phyloP scores from a whole-genome alignment of 1,284 basidiomycete genomes.

The Tranzscheliella williamsii region DNA sequence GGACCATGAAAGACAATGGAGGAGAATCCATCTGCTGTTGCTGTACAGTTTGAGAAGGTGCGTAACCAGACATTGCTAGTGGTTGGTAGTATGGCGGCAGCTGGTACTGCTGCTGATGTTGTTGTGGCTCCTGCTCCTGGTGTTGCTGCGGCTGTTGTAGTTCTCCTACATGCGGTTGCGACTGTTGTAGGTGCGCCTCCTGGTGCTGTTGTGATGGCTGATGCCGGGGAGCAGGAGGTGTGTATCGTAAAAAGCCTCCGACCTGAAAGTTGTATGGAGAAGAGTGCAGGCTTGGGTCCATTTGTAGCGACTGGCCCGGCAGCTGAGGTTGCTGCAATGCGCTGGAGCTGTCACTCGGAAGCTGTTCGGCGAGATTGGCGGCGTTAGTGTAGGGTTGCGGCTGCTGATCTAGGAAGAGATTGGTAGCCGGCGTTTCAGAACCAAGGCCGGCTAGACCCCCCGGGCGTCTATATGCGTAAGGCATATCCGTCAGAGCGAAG shows the following conservation, averaged over 20 bases:
- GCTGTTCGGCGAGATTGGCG: conserved; percentile 20
- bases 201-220: conserved; percentile 3
- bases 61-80: too few species aligned
- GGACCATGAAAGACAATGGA: too few species aligned
- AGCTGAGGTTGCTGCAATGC: too few species aligned
- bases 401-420: conserved; percentile 7
- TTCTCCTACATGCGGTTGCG: neutral
- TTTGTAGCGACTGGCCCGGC: too few species aligned
- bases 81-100: neutral
- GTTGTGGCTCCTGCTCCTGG: neutral
- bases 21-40: too few species aligned
- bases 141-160: conserved; percentile 3
- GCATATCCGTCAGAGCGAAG: conserved; percentile 47
- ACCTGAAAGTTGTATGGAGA: too few species aligned
- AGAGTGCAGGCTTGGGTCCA: too few species aligned
- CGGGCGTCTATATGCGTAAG: conserved; percentile 42
- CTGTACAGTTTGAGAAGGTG: neutral
- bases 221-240: conserved; percentile 5
- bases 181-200: neutral
- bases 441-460: conserved; percentile 31
- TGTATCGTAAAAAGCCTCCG: conserved; percentile 15
- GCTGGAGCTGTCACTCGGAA: too few species aligned
- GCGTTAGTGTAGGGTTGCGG: conserved; percentile 16
- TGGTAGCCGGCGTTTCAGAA: neutral
- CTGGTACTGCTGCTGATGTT: neutral